phyloP scores from a whole-genome alignment of 495 filamentous ascomycete species.

The Trichoderma virens region DNA sequence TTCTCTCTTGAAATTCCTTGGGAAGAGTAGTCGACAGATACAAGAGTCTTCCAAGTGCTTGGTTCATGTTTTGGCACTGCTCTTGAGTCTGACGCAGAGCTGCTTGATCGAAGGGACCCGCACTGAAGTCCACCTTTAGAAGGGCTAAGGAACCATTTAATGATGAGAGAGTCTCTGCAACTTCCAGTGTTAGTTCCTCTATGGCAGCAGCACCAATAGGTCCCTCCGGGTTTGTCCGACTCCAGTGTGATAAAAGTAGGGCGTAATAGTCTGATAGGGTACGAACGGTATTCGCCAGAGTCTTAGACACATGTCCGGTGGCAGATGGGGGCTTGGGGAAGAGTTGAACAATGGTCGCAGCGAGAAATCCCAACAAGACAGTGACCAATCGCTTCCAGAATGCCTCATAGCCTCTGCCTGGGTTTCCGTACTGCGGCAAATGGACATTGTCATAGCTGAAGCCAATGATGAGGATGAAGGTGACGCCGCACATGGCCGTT shows the following conservation, averaged over 20 bases:
- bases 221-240: not conserved
- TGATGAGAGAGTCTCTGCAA: conserved; percentile 1
- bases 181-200: not conserved
- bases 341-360: conserved; percentile 33
- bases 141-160: not conserved
- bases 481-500: conserved; percentile 35
- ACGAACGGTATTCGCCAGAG: conserved; percentile 31
- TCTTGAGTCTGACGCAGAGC: not conserved
- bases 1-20: not conserved
- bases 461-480: conserved; percentile 34
- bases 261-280: conserved; percentile 39
- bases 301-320: conserved; percentile 33
- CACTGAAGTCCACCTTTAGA: not conserved
- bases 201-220: not conserved
- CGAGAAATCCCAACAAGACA: conserved; percentile 33
- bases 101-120: not conserved
- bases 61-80: conserved; percentile 9
- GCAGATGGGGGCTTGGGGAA: conserved; percentile 39
- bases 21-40: not conserved
- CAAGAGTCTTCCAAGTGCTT: conserved; percentile 3
- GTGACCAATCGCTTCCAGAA: conserved; percentile 39
- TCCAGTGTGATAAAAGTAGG: conserved; percentile 36
- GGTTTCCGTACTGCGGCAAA: conserved; percentile 33
- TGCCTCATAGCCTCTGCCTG: conserved; percentile 35
- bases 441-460: conserved; percentile 23